Evolutionary conservation across 2,329 filamentous ascomycete species (phyloP).

Genomic region (Arthrobotrys megalospora): DNA sequence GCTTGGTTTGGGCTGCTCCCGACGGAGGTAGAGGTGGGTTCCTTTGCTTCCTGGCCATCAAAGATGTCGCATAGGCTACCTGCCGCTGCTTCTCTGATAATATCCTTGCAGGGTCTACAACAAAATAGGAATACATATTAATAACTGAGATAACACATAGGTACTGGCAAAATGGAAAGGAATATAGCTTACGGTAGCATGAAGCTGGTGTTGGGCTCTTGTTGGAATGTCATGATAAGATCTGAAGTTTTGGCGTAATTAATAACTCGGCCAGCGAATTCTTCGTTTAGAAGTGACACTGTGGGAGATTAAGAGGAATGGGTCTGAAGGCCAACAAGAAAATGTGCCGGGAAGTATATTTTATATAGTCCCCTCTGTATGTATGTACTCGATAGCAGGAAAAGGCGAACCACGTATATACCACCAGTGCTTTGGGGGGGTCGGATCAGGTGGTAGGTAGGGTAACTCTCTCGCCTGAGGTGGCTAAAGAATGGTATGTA

Average conservation of each 20-base stretch:
- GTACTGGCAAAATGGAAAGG: neutral
- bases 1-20: slow-evolving; percentile 44
- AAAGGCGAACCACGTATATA: slow-evolving; percentile 8
- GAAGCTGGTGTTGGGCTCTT: slow-evolving; percentile 47
- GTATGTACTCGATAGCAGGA: slow-evolving; percentile 12
- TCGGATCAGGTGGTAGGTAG: slow-evolving; percentile 46
- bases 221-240: slow-evolving; percentile 42
- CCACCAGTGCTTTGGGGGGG: slow-evolving; percentile 2
- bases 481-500: slow-evolving; percentile 60
- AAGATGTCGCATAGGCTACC: slow-evolving; percentile 47
- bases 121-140: neutral
- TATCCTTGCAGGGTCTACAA: slow-evolving; percentile 56
- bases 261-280: slow-evolving; percentile 51
- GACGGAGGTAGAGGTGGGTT: slow-evolving; percentile 14
- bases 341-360: slow-evolving; percentile 24
- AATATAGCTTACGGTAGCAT: slow-evolving; percentile 52
- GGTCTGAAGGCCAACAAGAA: neutral
- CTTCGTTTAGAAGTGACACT: slow-evolving; percentile 34
- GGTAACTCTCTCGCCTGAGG: slow-evolving; percentile 13
- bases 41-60: slow-evolving; percentile 56
- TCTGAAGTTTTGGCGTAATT: neutral
- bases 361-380: slow-evolving; percentile 20
- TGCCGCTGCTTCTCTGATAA: slow-evolving; percentile 53
- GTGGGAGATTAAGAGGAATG: slow-evolving; percentile 35
- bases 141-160: neutral